Conservation (phyloP, 2,329 filamentous ascomycete species). For the Elsinoe necatrix region DNA sequence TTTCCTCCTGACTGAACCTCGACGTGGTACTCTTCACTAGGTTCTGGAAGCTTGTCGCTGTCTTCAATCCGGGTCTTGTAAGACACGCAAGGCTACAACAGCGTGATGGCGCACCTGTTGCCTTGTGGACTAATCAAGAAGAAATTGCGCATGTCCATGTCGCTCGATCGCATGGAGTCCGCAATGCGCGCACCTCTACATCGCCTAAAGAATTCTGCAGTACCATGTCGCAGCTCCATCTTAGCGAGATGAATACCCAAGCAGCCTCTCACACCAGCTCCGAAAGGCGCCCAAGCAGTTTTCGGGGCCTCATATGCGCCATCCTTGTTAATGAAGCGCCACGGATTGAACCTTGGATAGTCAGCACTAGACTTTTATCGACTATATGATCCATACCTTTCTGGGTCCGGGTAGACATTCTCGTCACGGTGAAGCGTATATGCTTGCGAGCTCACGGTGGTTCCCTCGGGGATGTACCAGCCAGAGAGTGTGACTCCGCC, state of each 20-base stretch:
- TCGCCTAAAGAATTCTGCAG: constrained; percentile 45
- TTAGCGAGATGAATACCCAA: constrained; percentile 59
- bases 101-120: constrained; percentile 34
- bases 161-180: constrained; percentile 28
- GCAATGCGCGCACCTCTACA: constrained; percentile 30
- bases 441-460: constrained; percentile 32
- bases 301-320: constrained; percentile 29
- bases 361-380: neutral
- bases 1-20: no score
- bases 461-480: constrained; percentile 31
- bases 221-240: constrained; percentile 47
- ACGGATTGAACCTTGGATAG: constrained; percentile 28
- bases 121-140: constrained; percentile 38
- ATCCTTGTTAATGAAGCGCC: constrained; percentile 27
- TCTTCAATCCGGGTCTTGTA: no score
- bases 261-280: constrained; percentile 60
- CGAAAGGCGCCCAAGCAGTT: constrained; percentile 59
- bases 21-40: no score
- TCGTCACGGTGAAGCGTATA: constrained; percentile 33
- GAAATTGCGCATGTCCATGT: constrained; percentile 38
- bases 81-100: constrained; percentile 14
- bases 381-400: neutral
- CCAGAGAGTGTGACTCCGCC: constrained; percentile 29
- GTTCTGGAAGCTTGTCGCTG: no score
- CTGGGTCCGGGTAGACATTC: constrained; percentile 20